Evolutionary conservation across 495 filamentous ascomycete genomes (phyloP), one percentile per base, ranked within the genome.

Genomic region (Cercophora newfieldiana): DNA sequence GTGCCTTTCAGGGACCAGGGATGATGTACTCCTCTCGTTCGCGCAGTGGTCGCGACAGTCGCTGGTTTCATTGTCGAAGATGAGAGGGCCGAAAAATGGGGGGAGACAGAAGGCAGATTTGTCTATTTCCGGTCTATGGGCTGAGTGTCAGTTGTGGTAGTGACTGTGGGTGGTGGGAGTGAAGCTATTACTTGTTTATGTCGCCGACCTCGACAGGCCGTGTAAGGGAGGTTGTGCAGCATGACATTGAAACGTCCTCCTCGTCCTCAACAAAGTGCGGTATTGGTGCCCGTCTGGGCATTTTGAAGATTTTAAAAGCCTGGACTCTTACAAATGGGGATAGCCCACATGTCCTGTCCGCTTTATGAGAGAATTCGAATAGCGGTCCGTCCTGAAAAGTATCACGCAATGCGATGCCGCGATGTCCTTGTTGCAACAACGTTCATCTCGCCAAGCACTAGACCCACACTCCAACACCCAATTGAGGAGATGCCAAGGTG

Each of bases 11-110:
- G 55, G 24, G 61, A 29, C 58, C 28, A 24, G 16, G 19, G 12
- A 12, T 18, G 30, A 79, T 80, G 58, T 73, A 91, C 89, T 93
- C 74, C 90, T 79, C 75, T 93, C 90, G 62, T 91, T 91, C 16
- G 90, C 90, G 70, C 89, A 91, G 70, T 92, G 89, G 63, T 93
- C 90, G 33, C 95, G 88, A 22, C 93, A 94, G 78, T 99, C 96
- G 60, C 90, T 94, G 62, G 86, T 85, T 50, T 86, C 81, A 69
- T 99, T 99, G 65, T 94, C 89, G 57, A 99, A 97, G 47, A 99
- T 83, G 18, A 98, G 82, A 0, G 92, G 86, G 6, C 90, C 91
- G 37, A 93, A 75, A 2, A 90, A 75, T 0, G 95, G 96, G 22
- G 85, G 84, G 10, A 88, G 77, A 69, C 86, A 86, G 74, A 99